These are phyloP conservation scores for Coriaria nepalensis DNA, from an alignment of 306 rosid species.

Conservation along the genomic window DNA sequence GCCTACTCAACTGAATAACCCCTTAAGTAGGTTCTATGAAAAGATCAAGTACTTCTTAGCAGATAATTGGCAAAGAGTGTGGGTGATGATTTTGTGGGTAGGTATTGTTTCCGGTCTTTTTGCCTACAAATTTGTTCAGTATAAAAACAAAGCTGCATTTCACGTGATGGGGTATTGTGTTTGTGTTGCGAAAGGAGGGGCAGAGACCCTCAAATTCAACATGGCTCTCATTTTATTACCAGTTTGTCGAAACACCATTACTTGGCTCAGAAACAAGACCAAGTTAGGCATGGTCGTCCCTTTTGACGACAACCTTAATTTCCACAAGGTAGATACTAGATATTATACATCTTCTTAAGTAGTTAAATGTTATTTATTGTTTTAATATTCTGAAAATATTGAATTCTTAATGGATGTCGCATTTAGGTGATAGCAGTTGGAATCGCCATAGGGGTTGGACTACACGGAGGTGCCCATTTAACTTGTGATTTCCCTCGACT, in stretches of 20 bases:
- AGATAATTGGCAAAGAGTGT: conserved; percentile 39
- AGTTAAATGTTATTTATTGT: too few species aligned
- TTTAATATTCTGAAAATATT: too few species aligned
- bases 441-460: conserved; percentile 32
- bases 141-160: conserved; percentile 25
- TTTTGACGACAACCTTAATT: conserved; percentile 45
- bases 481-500: conserved; percentile 52
- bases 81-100: conserved; percentile 41
- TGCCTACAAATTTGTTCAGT: conserved; percentile 36
- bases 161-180: conserved; percentile 50
- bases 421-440: conserved; percentile 31
- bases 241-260: conserved; percentile 51
- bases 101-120: conserved; percentile 28
- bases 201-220: conserved; percentile 62
- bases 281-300: conserved; percentile 34
- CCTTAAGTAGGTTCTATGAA: conserved; percentile 17
- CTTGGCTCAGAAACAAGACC: conserved; percentile 29
- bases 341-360: too few species aligned
- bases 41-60: conserved; percentile 8
- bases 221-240: conserved; percentile 59
- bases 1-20: too few species aligned
- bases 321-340: conserved; percentile 49
- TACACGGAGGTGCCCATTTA: conserved; percentile 29
- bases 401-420: too few species aligned
- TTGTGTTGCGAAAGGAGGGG: conserved; percentile 55